Base-by-base conservation (phyloP, 257 asterid species). In the Solanum tarijense region DNA sequence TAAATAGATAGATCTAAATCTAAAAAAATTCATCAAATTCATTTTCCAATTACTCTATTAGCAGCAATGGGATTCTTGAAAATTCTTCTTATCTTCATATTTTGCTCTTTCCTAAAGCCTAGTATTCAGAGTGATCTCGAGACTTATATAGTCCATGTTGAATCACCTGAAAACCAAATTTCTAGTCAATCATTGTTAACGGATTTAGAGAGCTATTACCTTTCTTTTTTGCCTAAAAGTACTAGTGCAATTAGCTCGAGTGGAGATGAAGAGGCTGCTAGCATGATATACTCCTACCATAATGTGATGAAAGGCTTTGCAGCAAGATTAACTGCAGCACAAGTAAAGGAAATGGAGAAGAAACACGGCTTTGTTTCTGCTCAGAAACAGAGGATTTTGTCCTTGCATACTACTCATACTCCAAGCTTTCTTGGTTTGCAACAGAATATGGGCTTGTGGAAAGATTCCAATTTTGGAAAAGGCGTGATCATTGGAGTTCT, bases 401-500 rank as follows among this genome's bases (percentile, higher is more conserved):
- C 91, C 23, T 87, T 93, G 76, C 91, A 91, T 12, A 93, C 95
- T 12, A 93, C 96, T 71, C 93, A 88, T 27, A 83, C 90, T 23
- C 95, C 94, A 16, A 55, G 72, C 20, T 94, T 94, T 87, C 86
- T 93, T 72, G 97, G 93, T 13, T 85, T 94, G 62, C 88, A 91
- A 25, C 89, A 90, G 38, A 90, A 90, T 29, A 7, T 68, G 66
- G 97, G 97, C 2, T 52, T 92, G 8, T 94, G 97, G 97, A 83
- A 66, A 12, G 89, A 85, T 8, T 92, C 96, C 14, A 92, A 88
- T 83, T 90, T 90, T 78, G 95, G 97, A 0, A 86, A 83, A 52
- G 97, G 97, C 1, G 89, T 91, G 31, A 91, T 94, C 12, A 91
- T 94, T 21, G 97, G 94, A 66, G 90, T 94, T 1, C 0, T 94